Evolutionary conservation across 495 filamentous ascomycete genomes (phyloP).

Genomic region (Evernia prunastri): DNA sequence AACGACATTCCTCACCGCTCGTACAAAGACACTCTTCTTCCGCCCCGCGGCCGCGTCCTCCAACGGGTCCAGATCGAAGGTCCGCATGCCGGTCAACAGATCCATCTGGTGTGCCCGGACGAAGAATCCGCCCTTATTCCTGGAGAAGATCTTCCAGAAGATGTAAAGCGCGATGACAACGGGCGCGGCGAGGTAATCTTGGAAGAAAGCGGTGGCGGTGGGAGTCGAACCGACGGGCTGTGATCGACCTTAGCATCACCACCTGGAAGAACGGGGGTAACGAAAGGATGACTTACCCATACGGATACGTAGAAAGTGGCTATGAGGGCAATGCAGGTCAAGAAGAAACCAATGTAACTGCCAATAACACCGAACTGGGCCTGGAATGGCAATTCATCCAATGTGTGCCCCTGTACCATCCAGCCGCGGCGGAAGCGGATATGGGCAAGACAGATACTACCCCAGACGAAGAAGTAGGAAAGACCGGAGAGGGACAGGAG

Average conservation of each 20-base stretch:
- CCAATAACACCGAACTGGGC: slow-evolving; percentile 61
- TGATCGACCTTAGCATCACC: slow-evolving; percentile 37
- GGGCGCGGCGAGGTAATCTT: slow-evolving; percentile 53
- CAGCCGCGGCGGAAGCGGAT: slow-evolving; percentile 65
- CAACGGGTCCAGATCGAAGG: slow-evolving; percentile 23
- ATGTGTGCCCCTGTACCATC: slow-evolving; percentile 47
- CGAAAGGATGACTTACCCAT: slow-evolving; percentile 32
- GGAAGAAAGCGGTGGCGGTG: slow-evolving; percentile 53
- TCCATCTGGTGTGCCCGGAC: slow-evolving; percentile 24
- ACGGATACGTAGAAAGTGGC: slow-evolving; percentile 51
- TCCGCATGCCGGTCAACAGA: slow-evolving; percentile 23
- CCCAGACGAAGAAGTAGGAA: slow-evolving; percentile 64
- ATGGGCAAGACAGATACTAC: slow-evolving; percentile 63
- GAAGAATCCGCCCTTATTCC: slow-evolving; percentile 20
- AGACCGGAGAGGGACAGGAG: slow-evolving; percentile 63
- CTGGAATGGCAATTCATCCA: slow-evolving; percentile 66
- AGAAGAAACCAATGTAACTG: slow-evolving; percentile 55
- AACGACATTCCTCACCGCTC: slow-evolving; percentile 9
- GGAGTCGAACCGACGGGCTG: slow-evolving; percentile 25
- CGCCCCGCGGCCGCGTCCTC: slow-evolving; percentile 7
- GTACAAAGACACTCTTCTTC: slow-evolving; percentile 14
- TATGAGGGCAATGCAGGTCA: slow-evolving; percentile 55
- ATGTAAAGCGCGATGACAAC: slow-evolving; percentile 46
- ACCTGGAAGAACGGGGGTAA: background rate
- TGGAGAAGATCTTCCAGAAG: slow-evolving; percentile 31